Conservation (phyloP, 495 filamentous ascomycete genomes). For the Tuber borchii region DNA sequence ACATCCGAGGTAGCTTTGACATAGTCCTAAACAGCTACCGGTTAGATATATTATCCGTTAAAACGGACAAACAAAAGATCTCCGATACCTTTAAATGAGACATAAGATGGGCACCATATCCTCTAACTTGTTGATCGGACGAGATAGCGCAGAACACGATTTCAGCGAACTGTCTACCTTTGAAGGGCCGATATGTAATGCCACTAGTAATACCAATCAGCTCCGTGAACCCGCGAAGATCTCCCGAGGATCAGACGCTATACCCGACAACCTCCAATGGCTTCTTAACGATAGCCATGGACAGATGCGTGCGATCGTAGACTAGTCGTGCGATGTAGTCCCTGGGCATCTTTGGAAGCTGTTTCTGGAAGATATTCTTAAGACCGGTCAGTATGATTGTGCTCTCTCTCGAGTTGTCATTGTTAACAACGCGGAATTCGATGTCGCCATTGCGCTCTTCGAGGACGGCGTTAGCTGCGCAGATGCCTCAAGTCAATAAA, state of each 20-base stretch:
- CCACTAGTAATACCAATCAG: slow-evolving; percentile 45
- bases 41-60: slow-evolving; percentile 12
- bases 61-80: slow-evolving; percentile 3
- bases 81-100: slow-evolving; percentile 67
- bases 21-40: slow-evolving; percentile 57
- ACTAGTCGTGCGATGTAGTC: slow-evolving; percentile 96
- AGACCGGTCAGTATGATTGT: slow-evolving; percentile 90
- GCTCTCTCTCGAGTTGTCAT: slow-evolving; percentile 79
- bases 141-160: slow-evolving; percentile 98
- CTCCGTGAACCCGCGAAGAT: neutral
- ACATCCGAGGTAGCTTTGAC: slow-evolving; percentile 94
- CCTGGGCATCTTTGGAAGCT: slow-evolving; percentile 97
- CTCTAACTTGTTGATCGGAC: slow-evolving; percentile 96
- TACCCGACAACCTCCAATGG: slow-evolving; percentile 79
- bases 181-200: slow-evolving; percentile 95
- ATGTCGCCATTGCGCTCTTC: slow-evolving; percentile 95
- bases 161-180: slow-evolving; percentile 86
- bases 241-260: neutral
- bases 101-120: slow-evolving; percentile 97
- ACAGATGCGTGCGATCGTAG: slow-evolving; percentile 92
- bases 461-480: slow-evolving; percentile 58
- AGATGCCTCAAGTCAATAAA: neutral
- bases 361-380: slow-evolving; percentile 98
- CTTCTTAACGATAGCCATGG: slow-evolving; percentile 95
- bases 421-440: slow-evolving; percentile 96